Conservation (phyloP, 23 red algal species). For the Chondrus crispus region DNA sequence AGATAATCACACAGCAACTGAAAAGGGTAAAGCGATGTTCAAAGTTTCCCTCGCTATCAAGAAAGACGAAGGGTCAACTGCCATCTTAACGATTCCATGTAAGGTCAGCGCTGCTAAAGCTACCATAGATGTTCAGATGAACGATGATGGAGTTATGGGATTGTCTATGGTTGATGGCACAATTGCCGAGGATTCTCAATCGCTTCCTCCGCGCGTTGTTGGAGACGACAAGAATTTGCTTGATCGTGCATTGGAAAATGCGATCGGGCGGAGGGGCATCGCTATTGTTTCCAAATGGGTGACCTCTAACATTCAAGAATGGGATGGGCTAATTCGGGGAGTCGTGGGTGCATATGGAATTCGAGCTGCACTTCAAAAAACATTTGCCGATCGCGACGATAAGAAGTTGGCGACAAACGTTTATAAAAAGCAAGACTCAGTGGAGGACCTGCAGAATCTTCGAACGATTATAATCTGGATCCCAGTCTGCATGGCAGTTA, state of each 20-base stretch:
- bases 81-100: not conserved
- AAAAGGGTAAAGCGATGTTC: not conserved
- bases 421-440: not conserved
- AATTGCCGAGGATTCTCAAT: not conserved
- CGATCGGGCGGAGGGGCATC: not conserved
- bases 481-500: not conserved
- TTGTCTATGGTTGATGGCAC: not conserved
- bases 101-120: not conserved
- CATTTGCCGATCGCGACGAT: not conserved
- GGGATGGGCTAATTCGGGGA: not conserved
- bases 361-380: not conserved
- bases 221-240: not conserved
- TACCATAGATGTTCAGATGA: not conserved
- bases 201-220: not conserved
- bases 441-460: not conserved
- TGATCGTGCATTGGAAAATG: not conserved
- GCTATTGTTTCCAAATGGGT: not conserved
- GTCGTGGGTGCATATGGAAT: not conserved
- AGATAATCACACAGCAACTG: not conserved
- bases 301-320: not conserved
- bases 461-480: not conserved
- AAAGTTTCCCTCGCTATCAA: not conserved
- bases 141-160: not conserved
- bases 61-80: not conserved
- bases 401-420: not conserved